phyloP scores from a whole-genome alignment of 1,284 basidiomycete genomes.

The Ganoderma sinense region DNA sequence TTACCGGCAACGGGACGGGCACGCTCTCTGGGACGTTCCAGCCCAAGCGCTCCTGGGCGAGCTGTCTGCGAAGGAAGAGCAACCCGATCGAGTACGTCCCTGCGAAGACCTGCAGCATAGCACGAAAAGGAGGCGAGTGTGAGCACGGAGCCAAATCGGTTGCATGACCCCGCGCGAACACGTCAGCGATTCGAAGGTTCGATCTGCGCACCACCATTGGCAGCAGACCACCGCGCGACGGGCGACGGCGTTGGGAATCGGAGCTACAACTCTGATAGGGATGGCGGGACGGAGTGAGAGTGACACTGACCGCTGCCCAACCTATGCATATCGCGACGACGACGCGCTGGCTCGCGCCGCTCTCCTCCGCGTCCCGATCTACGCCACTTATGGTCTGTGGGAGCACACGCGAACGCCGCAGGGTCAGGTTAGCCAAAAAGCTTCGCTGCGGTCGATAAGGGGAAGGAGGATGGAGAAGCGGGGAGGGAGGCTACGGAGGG shows the following conservation, averaged over 20 bases:
- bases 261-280: not conserved
- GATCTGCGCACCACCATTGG: not conserved
- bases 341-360: constrained; percentile 10
- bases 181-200: constrained; percentile 10
- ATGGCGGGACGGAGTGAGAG: not conserved
- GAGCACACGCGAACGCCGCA: not conserved
- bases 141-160: not conserved
- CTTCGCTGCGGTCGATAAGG: not conserved
- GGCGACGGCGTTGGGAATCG: not conserved
- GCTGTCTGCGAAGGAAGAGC: constrained; percentile 54
- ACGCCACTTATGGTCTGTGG: constrained; percentile 23
- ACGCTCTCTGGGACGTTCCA: constrained; percentile 29
- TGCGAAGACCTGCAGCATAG: constrained; percentile 47
- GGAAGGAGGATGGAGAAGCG: not conserved
- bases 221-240: not conserved
- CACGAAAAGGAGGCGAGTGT: not conserved
- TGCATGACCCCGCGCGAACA: constrained; percentile 7
- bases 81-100: constrained; percentile 54
- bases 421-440: not conserved
- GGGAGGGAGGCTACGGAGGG: not conserved
- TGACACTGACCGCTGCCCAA: constrained; percentile 26
- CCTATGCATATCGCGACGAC: constrained; percentile 21
- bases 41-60: constrained; percentile 51
- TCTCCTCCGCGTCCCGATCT: constrained; percentile 12
- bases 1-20: constrained; percentile 14